phyloP scores from a whole-genome alignment of 768 basidiomycete genomes.

The Panus rudis region DNA sequence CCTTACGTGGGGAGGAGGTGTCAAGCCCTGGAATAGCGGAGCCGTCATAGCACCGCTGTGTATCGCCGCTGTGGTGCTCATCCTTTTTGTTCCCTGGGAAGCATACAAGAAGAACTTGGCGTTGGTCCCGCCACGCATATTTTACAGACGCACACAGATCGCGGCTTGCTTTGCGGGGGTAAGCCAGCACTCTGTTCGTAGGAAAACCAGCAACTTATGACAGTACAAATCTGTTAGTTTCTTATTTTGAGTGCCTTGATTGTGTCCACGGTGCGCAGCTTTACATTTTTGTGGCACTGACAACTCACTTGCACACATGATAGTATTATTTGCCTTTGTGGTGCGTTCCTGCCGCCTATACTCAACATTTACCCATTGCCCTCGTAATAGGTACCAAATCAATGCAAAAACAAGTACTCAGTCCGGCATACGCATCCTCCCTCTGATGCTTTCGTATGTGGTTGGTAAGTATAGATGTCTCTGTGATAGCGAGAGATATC shows the following conservation, averaged over 20 bases:
- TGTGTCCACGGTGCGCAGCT: background rate
- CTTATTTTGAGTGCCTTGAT: background rate
- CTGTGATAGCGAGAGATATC: no score
- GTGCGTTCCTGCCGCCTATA: background rate
- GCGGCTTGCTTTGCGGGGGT: background rate
- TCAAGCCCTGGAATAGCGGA: background rate
- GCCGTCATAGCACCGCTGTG: background rate
- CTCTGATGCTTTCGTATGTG: background rate
- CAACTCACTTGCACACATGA: no score
- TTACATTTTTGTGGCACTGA: no score
- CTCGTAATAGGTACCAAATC: background rate
- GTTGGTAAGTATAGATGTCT: background rate
- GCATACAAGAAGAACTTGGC: background rate
- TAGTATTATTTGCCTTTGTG: constrained; percentile 2
- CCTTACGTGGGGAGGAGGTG: background rate
- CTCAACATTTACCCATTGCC: background rate
- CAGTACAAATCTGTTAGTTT: background rate
- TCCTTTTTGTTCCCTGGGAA: background rate
- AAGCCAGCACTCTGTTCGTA: background rate
- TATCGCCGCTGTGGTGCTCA: background rate
- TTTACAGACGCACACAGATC: background rate
- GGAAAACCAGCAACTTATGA: no score
- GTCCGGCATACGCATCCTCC: background rate
- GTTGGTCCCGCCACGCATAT: background rate
- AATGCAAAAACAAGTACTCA: background rate